Base-by-base conservation (phyloP, 208 protist genomes). In the Acanthamoeba royreba region DNA sequence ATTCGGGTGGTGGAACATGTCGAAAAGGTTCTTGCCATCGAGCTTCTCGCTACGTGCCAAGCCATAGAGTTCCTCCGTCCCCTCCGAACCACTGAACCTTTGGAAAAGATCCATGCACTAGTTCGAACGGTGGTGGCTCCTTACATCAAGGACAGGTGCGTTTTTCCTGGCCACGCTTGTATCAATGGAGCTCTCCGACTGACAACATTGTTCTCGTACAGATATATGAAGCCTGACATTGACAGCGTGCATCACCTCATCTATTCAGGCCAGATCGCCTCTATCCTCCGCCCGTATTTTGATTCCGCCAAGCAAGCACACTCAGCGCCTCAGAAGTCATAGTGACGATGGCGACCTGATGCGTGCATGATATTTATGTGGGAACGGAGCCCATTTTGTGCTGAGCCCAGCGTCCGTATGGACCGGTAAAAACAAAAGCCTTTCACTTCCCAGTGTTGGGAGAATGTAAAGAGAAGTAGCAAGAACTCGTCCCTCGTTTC, bases 1-100 rank as follows among this genome's bases (percentile, higher is more conserved):
- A 42, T 97, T 15, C 58, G 52, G 9, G 45, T 63, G 13, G 66
- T 97, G 31, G 81, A 98, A 47, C 98, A 98, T 91, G 97, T 98
- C 22, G 97, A 98, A 66, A 49, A 93, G 22, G 96, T 98, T 22
- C 55, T 98, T 11, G 97, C 97, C 33, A 98, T 98, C 88, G 98
- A 96, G 83, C 52, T 96, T 25, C 91, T 97, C 0, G 85, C 94
- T 0, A 96, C 95, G 4, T 97, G 87, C 91, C 98, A 98, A 91
- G 98, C 91, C 4, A n/a, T 98, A 5, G 96, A 98, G 79, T 98
- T 98, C 83, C 61, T 95, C 63, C 95, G 95, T 46, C 96, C 96
- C n/a, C 46, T 97, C n/a, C 96, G 52, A 45, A 95, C 95, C 28
- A 97, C 97, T 28, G 86, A 89, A 86, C 93, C 95, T n/a, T 43